Conservation (phyloP, 1,284 basidiomycete species). For the Ganoderma sinense region DNA sequence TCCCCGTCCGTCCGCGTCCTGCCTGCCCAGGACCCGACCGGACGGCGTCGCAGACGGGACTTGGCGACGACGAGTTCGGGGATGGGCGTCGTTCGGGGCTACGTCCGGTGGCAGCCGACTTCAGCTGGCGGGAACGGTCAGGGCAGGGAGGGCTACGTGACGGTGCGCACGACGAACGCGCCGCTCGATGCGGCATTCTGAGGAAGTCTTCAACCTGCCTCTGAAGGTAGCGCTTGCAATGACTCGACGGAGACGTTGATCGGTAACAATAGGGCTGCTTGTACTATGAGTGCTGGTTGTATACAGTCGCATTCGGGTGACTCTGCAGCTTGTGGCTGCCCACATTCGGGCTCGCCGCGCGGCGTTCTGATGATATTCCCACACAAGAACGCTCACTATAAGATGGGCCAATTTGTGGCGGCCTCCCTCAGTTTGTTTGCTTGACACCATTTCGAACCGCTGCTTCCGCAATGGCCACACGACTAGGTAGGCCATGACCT, state of each 20-base stretch:
- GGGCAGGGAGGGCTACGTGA: background rate
- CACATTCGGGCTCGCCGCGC: background rate
- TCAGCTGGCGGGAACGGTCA: background rate
- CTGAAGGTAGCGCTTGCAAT: background rate
- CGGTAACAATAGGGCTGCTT: background rate
- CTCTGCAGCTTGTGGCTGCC: background rate
- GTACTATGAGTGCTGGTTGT: background rate
- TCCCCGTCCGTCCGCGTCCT: background rate
- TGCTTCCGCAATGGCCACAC: background rate
- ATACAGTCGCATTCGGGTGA: background rate
- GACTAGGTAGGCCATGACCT: background rate
- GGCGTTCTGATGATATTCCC: background rate
- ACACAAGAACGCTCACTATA: background rate
- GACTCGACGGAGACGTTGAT: background rate
- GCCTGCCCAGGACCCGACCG: background rate
- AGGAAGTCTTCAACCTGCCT: background rate
- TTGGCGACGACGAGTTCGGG: background rate
- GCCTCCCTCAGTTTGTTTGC: background rate
- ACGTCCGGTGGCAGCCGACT: background rate
- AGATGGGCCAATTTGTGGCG: background rate
- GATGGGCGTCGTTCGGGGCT: conserved; percentile 1
- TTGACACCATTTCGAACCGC: background rate
- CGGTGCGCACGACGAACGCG: conserved; percentile 5
- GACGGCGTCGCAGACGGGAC: background rate
- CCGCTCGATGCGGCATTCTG: conserved; percentile 4